A percentile compares a stretch with the other conserved stretches of the same genome.
These are phyloP conservation scores for Cladosporium sp. DNA, from an alignment of 2,329 filamentous ascomycete genomes.

Conservation along the genomic window DNA sequence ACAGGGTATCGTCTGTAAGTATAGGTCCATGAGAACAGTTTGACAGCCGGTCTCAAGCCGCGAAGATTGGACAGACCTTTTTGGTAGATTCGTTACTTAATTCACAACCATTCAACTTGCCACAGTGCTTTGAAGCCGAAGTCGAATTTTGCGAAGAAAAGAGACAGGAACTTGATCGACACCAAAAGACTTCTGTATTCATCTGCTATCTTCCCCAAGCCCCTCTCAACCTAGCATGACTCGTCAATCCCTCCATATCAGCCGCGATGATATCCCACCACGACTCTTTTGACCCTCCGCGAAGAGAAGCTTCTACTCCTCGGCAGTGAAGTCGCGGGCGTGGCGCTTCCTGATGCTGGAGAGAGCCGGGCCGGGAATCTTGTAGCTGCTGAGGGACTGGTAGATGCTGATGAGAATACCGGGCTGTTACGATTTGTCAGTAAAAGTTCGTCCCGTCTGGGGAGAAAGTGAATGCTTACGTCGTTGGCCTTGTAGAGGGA, in stretches of 20 bases:
- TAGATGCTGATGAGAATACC: conserved; percentile 60
- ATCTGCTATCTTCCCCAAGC: not conserved
- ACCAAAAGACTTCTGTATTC: not conserved
- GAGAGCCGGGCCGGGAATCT: conserved; percentile 48
- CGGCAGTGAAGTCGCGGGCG: conserved; percentile 9
- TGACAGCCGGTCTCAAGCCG: no score
- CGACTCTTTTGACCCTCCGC: no score
- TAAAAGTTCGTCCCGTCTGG: not conserved
- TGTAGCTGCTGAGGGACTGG: conserved; percentile 41
- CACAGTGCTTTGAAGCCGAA: no score
- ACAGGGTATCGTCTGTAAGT: no score
- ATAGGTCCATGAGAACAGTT: no score
- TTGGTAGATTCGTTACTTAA: no score
- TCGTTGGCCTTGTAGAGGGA: conserved; percentile 54
- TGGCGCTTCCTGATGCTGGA: conserved; percentile 16
- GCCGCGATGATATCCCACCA: no score
- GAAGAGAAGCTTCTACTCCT: not conserved
- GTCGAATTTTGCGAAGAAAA: no score
- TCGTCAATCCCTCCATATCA: no score
- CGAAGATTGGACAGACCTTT: no score
- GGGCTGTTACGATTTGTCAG: conserved; percentile 21
- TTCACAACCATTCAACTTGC: no score
- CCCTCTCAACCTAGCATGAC: not conserved
- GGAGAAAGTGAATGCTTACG: conserved; percentile 11
- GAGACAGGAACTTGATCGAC: no score